Percentiles rank a stretch among this genome's conserved stretches.
These are phyloP conservation scores for Solanum okadae DNA, from an alignment of 257 asterid species.

Conservation along the genomic window DNA sequence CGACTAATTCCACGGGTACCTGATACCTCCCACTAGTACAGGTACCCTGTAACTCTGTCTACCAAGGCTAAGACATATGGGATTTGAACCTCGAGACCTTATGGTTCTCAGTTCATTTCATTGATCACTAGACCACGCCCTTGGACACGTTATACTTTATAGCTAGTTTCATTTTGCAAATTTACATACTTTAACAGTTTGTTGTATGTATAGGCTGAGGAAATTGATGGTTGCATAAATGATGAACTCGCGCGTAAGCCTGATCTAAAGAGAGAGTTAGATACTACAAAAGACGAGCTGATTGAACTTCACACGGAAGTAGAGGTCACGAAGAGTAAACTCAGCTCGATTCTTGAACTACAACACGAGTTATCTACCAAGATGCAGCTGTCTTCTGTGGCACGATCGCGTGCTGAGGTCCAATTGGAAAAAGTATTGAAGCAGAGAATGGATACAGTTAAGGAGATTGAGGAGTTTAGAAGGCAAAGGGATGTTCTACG, in stretches of 20 bases:
- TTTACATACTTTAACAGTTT: not conserved
- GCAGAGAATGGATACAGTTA: slow-evolving; percentile 33
- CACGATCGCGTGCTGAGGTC: slow-evolving; percentile 29
- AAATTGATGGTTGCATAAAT: slow-evolving; percentile 24
- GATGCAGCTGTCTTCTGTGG: slow-evolving; percentile 34
- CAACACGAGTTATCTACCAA: slow-evolving; percentile 47
- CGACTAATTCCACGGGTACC: not conserved
- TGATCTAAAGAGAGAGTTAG: slow-evolving; percentile 30
- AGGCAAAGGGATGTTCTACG: slow-evolving; percentile 40
- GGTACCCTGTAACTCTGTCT: not conserved
- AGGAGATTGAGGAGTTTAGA: slow-evolving; percentile 45
- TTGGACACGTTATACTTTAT: not conserved
- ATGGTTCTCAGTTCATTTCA: not conserved
- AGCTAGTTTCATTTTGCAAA: not conserved
- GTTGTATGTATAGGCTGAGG: slow-evolving; percentile 22
- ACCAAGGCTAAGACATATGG: not conserved
- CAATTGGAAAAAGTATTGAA: slow-evolving; percentile 40
- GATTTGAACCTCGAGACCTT: not conserved
- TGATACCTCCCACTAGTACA: not conserved
- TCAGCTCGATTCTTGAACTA: slow-evolving; percentile 38
- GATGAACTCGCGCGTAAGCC: slow-evolving; percentile 22
- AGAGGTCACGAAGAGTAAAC: slow-evolving; percentile 36
- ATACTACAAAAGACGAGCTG: slow-evolving; percentile 27
- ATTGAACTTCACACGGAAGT: slow-evolving; percentile 34
- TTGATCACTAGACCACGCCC: not conserved